Conservation (phyloP, 495 filamentous ascomycete species). For the Aspergillus taichungensis region DNA sequence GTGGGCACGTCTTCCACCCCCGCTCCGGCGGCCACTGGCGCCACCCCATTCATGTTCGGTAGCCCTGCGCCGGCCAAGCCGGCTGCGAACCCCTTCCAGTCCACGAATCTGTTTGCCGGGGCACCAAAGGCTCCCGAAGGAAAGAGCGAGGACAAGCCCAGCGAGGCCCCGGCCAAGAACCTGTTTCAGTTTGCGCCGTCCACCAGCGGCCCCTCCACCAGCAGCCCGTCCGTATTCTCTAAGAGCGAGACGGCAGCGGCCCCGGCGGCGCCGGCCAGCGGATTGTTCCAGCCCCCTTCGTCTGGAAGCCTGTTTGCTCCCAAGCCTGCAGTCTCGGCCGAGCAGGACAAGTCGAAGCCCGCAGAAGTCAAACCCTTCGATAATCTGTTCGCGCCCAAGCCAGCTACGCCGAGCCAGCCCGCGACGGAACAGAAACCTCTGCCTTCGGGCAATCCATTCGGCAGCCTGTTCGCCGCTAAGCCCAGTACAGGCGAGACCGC, state of each 20-base stretch:
- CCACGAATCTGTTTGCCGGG: slow-evolving; percentile 12
- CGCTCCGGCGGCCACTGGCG: slow-evolving; percentile 4
- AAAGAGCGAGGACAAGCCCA: slow-evolving; percentile 11
- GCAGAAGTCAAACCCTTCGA: slow-evolving; percentile 12
- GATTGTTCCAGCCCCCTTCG: slow-evolving; percentile 13
- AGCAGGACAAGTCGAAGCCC: slow-evolving; percentile 13
- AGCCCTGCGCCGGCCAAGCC: slow-evolving; percentile 8
- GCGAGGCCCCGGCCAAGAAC: slow-evolving; percentile 2
- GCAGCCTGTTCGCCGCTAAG: slow-evolving; percentile 10
- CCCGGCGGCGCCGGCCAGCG: slow-evolving; percentile 5
- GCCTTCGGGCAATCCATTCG: slow-evolving; percentile 10
- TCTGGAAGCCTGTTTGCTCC: slow-evolving; percentile 15
- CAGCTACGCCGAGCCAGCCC: slow-evolving; percentile 6
- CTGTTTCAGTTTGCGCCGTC: slow-evolving; percentile 9
- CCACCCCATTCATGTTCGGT: slow-evolving; percentile 15
- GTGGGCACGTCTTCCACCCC: slow-evolving; percentile 4
- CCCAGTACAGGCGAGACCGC: slow-evolving; percentile 4
- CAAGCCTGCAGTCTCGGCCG: slow-evolving; percentile 12
- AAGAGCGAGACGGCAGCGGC: slow-evolving; percentile 7
- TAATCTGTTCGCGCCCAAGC: slow-evolving; percentile 24
- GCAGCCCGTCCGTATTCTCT: slow-evolving; percentile 12
- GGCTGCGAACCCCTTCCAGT: slow-evolving; percentile 16
- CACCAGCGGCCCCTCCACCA: slow-evolving; percentile 1
- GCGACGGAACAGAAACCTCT: slow-evolving; percentile 9
- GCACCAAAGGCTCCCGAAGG: slow-evolving; percentile 6